phyloP scores from a whole-genome alignment of 1,139 yeast genomes.

The Geotrichum siamense region DNA sequence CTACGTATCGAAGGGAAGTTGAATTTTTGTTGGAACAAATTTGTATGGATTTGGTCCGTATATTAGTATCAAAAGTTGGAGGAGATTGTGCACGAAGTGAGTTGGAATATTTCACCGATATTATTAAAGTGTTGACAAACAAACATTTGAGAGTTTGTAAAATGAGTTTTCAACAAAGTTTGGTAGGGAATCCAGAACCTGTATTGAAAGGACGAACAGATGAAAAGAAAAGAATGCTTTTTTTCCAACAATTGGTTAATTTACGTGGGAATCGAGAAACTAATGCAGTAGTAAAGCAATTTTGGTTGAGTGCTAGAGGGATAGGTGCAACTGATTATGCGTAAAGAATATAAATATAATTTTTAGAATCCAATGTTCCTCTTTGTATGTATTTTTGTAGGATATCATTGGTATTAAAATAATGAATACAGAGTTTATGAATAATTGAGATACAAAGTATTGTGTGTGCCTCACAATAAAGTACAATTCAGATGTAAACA shows the following conservation, averaged over 20 bases:
- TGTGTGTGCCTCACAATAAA: too few relatives aligned
- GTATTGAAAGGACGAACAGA: conserved; percentile 23
- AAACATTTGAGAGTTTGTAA: conserved; percentile 45
- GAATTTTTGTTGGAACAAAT: conserved; percentile 17
- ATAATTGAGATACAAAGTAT: not conserved
- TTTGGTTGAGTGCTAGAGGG: conserved; percentile 50
- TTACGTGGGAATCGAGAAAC: conserved; percentile 62
- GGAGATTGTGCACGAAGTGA: conserved; percentile 53
- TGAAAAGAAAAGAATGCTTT: conserved; percentile 30
- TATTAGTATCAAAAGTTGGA: conserved; percentile 28
- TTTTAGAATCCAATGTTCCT: too few relatives aligned
- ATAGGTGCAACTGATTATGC: conserved; percentile 27
- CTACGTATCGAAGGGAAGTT: conserved; percentile 14
- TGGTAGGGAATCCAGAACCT: conserved; percentile 33
- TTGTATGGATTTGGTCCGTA: conserved; percentile 26
- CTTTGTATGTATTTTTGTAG: too few relatives aligned
- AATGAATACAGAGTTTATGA: not conserved
- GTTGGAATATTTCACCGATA: conserved; percentile 49
- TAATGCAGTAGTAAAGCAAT: conserved; percentile 48
- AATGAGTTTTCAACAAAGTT: conserved; percentile 40
- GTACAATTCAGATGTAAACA: too few relatives aligned
- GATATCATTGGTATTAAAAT: too few relatives aligned
- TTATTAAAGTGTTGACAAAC: conserved; percentile 48
- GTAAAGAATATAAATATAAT: too few relatives aligned
- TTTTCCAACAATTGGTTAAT: conserved; percentile 49